Conservation (phyloP, 2,329 filamentous ascomycete genomes). For the Penicillium sp. region DNA sequence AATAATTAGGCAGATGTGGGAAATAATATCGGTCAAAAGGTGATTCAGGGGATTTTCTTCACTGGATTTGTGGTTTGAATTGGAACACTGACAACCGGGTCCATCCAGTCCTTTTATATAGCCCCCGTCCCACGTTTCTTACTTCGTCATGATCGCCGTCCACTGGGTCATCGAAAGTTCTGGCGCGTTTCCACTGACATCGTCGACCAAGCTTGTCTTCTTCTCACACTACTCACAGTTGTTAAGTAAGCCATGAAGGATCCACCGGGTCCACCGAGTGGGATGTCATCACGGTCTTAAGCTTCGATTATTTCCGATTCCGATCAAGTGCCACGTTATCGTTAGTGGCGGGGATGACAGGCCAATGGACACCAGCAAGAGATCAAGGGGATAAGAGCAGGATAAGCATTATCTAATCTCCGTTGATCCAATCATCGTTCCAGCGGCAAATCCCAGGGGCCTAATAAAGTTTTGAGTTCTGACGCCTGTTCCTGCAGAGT, state of each 20-base stretch:
- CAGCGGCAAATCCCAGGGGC: too few species aligned
- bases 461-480: not conserved
- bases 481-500: not conserved
- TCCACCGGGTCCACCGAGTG: constrained; percentile 6
- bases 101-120: constrained; percentile 6
- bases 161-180: constrained; percentile 3
- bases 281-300: constrained; percentile 16
- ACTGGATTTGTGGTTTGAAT: too few species aligned
- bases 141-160: not conserved
- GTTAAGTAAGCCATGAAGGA: not conserved
- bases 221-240: not conserved
- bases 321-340: not conserved
- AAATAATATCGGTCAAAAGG: not conserved
- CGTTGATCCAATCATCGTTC: not conserved
- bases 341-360: not conserved
- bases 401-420: not conserved
- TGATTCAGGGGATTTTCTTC: too few species aligned
- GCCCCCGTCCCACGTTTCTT: not conserved
- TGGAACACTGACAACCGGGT: not conserved
- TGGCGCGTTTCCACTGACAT: not conserved
- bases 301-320: constrained; percentile 8
- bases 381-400: not conserved
- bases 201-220: not conserved
- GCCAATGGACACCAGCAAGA: not conserved
- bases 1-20: not conserved